phyloP scores from a whole-genome alignment of 139 green algal genomes.

The Asterochloris sp. region DNA sequence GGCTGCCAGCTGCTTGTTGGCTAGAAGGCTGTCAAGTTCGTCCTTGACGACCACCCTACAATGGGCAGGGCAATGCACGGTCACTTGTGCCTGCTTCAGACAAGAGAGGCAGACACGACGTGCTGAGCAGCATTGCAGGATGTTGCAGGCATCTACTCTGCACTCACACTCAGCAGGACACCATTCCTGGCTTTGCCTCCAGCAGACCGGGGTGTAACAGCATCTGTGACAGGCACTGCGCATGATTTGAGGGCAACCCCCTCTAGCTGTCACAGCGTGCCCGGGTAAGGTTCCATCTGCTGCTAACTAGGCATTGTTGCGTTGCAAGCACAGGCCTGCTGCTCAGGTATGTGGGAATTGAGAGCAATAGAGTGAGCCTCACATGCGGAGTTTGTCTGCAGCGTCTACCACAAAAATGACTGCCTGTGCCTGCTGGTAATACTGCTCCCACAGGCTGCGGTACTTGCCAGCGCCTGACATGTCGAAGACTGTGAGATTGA shows the following conservation, averaged over 20 bases:
- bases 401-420: slow-evolving; percentile 82
- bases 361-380: slow-evolving; percentile 20
- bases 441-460: slow-evolving; percentile 75
- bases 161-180: too few relatives aligned
- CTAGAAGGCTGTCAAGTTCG: slow-evolving; percentile 64
- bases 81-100: not conserved
- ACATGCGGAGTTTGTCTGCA: slow-evolving; percentile 72
- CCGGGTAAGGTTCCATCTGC: not conserved
- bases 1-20: slow-evolving; percentile 10
- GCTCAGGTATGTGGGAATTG: not conserved
- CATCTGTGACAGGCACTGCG: too few relatives aligned
- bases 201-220: too few relatives aligned
- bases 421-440: slow-evolving; percentile 69
- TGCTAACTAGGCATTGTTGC: not conserved
- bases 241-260: too few relatives aligned
- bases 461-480: slow-evolving; percentile 80
- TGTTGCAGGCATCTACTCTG: too few relatives aligned
- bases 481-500: slow-evolving; percentile 82
- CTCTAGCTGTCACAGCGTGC: not conserved
- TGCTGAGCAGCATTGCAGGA: not conserved
- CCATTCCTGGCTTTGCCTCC: too few relatives aligned
- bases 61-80: not conserved
- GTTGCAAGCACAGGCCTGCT: not conserved
- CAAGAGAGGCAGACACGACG: not conserved
- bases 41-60: slow-evolving; percentile 59